These are phyloP conservation scores for Mycosarcoma mackinlayi DNA, from an alignment of 1,284 basidiomycete species.

Conservation along the genomic window DNA sequence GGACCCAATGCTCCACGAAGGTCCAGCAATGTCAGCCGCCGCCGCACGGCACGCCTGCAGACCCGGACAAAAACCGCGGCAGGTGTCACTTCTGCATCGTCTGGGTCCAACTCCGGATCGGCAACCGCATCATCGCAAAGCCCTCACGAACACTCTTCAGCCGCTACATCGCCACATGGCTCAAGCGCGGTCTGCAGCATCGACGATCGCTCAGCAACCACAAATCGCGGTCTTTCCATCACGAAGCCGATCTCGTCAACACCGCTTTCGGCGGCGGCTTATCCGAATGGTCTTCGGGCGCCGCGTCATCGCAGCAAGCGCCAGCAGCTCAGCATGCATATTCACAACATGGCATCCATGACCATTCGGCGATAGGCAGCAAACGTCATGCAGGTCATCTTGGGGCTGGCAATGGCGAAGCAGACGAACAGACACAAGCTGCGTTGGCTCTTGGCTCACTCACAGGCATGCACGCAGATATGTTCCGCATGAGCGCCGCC, in stretches of 20 bases:
- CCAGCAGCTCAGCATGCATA: constrained; percentile 19
- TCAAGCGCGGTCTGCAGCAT: constrained; percentile 31
- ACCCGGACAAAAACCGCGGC: constrained; percentile 22
- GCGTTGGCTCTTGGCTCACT: constrained; percentile 38
- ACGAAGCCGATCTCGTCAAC: constrained; percentile 47
- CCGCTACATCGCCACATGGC: constrained; percentile 47
- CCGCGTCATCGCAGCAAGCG: constrained; percentile 11
- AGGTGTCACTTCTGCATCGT: constrained; percentile 19
- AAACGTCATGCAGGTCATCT: constrained; percentile 43
- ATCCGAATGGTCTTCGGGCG: constrained; percentile 30
- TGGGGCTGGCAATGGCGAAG: constrained; percentile 25
- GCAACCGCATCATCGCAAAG: constrained; percentile 46
- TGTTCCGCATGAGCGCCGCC: constrained; percentile 50
- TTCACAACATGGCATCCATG: constrained; percentile 23
- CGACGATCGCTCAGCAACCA: constrained; percentile 31
- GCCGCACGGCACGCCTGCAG: constrained; percentile 39
- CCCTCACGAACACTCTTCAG: constrained; percentile 47
- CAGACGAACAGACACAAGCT: constrained; percentile 47
- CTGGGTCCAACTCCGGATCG: constrained; percentile 47
- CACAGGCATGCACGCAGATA: constrained; percentile 50
- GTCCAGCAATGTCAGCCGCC: constrained; percentile 26
- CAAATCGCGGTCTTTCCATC: constrained; percentile 38
- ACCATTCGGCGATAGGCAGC: constrained; percentile 36
- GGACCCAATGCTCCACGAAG: constrained; percentile 40
- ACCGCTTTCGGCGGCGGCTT: constrained; percentile 41